Evolutionary conservation across 768 basidiomycete species (phyloP), one percentile per base, ranked within the genome.

Genomic region (Rhizopogon sp.): DNA sequence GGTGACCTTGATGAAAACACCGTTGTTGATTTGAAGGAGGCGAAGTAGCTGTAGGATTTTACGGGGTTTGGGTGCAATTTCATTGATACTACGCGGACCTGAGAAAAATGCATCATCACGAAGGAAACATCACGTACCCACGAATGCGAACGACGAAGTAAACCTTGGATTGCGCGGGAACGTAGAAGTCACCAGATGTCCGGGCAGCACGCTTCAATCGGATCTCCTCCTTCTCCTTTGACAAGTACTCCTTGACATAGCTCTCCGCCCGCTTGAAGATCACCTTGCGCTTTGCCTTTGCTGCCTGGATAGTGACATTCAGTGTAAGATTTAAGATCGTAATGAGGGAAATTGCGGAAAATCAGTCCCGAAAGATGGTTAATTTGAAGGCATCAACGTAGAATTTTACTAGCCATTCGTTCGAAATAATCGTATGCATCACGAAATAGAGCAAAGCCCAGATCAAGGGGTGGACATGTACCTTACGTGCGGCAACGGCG

Each of bases 221-320:
- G 70, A 98, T 84, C 78, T 98, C 93, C 78, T 98, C 97, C 78
- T 83, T 85, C 84, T 99, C 97, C 77, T 87, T 87, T 58, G 79
- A 60, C 53, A 90, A 75, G 74, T 98, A 98, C 78, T 98, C 96
- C 82, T 98, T 96, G 63, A 98, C 94, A 74, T 97, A 98, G 56
- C 88, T 75, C 76, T 98, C 96, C 39, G 97, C 97, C 58, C 97
- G 91, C 87, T 98, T 98, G 88, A 98, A 98, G 79, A 98, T 85
- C 72, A 97, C 87, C 75, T 88, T 90, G 76, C 97, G 88, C 81
- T 96, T 95, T 56, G 91, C 87, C 71, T 88, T 89, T 65, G 84
- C 77, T 45, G 87, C 88, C 95, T 98, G 67, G 39, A 53, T 56
- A 43, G 44, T 39, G 43, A 47, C 42, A 54, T 55, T 64, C 43